Base-by-base conservation (phyloP, 2,329 filamentous ascomycete genomes). In the Cytospora chrysosperma region DNA sequence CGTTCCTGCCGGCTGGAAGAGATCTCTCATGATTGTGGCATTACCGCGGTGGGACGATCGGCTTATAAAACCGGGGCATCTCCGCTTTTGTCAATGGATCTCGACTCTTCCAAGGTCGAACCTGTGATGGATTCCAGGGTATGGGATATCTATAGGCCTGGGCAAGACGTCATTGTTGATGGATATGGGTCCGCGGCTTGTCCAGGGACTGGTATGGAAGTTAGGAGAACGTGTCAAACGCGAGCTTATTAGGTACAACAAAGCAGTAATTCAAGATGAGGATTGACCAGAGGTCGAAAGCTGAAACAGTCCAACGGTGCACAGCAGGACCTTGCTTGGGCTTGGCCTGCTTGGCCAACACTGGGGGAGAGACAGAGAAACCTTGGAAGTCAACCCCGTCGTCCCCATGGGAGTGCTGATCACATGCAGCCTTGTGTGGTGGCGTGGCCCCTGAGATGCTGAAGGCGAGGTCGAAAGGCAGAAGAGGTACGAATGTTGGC, bases 101-200 rank as follows among this genome's bases (percentile, higher is more conserved):
- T 59, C 47, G 30, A 34, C 30, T 43, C 37, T 60, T 30, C 34
- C 55, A 58, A 24, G 40, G 59, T 62, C 27, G 43, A 47, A 55
- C 59, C 47, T 28, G 53, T 55, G 34, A 27, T 26, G 40, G 24
- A 47, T 13, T 13, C 12, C 32, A 34, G 15, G 32, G 32, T 13
- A n/a, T n/a, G n/a, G n/a, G n/a, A n/a, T 47, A 12, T 24, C 24
- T 24, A 24, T 4, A 21, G 8, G 43, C 13, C 43, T 21, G n/a
- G 56, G 55, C 61, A 37, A 60, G 40, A 61, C 62, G 62, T 63
- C 62, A 63, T 60, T 52, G 27, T 30, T 61, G 32, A 30, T 40
- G 32, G 24, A 32, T 51, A 49, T 34, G n/a, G n/a, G n/a, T n/a
- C n/a, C n/a, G 21, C 51, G 37, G n/a, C 51, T 40, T 40, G 37